phyloP scores from a whole-genome alignment of 352 stramenopile species.

The Globisporangium nagaii region DNA sequence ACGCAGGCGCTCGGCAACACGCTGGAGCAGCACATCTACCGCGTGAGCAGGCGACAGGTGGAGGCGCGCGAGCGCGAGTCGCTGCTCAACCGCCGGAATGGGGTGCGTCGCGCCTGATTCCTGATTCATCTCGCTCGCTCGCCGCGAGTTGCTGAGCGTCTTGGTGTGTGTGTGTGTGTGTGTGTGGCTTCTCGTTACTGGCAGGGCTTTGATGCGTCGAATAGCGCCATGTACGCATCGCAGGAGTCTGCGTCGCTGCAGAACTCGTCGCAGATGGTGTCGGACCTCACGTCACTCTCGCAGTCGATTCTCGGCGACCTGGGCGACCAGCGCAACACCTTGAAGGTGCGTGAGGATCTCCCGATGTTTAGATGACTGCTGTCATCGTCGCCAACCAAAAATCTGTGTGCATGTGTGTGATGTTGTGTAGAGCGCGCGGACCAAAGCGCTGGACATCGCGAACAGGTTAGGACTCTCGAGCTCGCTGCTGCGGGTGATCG shows the following conservation, averaged over 20 bases:
- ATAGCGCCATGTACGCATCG: constrained; percentile 64
- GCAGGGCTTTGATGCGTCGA: constrained; percentile 60
- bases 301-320: constrained; percentile 72
- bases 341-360: constrained; percentile 54
- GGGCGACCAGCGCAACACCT: constrained; percentile 50
- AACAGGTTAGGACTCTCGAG: constrained; percentile 79
- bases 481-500: constrained; percentile 77
- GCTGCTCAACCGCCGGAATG: constrained; percentile 59
- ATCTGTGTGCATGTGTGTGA: constrained; percentile 6
- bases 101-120: constrained; percentile 18
- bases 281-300: constrained; percentile 66
- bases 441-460: constrained; percentile 78
- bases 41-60: constrained; percentile 52
- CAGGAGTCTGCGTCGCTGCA: constrained; percentile 79
- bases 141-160: too few relatives aligned
- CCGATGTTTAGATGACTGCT: too few relatives aligned
- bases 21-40: constrained; percentile 77
- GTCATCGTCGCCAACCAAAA: too few relatives aligned
- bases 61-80: constrained; percentile 71
- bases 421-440: constrained; percentile 50
- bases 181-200: too few relatives aligned
- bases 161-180: neutral
- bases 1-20: constrained; percentile 57
- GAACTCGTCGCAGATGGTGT: constrained; percentile 76
- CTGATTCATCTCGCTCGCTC: too few relatives aligned